Evolutionary conservation across 1,284 basidiomycete species (phyloP).

Genomic region (Mycosarcoma mackinlayi): DNA sequence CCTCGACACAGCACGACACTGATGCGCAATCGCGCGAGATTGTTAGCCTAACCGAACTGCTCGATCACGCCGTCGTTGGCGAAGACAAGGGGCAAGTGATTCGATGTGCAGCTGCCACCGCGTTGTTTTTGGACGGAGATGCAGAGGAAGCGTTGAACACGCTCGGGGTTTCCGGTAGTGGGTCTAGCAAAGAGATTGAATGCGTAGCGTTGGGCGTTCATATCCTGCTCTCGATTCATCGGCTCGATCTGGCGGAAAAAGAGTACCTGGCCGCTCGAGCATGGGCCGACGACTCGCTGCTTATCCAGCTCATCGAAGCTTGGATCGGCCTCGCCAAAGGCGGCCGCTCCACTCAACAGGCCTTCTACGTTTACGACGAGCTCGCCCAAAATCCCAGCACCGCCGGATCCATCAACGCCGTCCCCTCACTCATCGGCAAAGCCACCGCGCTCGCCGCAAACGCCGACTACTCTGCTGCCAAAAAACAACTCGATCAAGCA

Average conservation of each 20-base stretch:
- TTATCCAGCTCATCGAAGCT: constrained; percentile 67
- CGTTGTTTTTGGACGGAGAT: constrained; percentile 57
- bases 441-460: constrained; percentile 59
- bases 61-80: constrained; percentile 61
- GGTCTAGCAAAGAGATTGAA: constrained; percentile 56
- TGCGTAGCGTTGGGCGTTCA: constrained; percentile 65
- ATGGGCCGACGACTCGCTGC: constrained; percentile 65
- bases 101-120: constrained; percentile 57
- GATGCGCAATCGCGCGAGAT: constrained; percentile 44
- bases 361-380: constrained; percentile 68
- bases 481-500: constrained; percentile 52
- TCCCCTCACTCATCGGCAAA: constrained; percentile 57
- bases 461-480: constrained; percentile 38
- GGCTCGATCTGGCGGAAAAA: constrained; percentile 62
- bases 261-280: constrained; percentile 61
- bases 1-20: constrained; percentile 26
- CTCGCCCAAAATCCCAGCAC: constrained; percentile 59
- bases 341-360: constrained; percentile 64
- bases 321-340: constrained; percentile 64
- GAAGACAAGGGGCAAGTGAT: constrained; percentile 44
- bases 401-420: constrained; percentile 40
- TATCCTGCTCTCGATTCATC: constrained; percentile 64
- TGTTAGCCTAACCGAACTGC: constrained; percentile 56
- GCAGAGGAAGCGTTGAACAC: constrained; percentile 60
- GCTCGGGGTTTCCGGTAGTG: constrained; percentile 49